phyloP scores from a whole-genome alignment of 2,329 filamentous ascomycete genomes.

The Uncinocarpus reesii region DNA sequence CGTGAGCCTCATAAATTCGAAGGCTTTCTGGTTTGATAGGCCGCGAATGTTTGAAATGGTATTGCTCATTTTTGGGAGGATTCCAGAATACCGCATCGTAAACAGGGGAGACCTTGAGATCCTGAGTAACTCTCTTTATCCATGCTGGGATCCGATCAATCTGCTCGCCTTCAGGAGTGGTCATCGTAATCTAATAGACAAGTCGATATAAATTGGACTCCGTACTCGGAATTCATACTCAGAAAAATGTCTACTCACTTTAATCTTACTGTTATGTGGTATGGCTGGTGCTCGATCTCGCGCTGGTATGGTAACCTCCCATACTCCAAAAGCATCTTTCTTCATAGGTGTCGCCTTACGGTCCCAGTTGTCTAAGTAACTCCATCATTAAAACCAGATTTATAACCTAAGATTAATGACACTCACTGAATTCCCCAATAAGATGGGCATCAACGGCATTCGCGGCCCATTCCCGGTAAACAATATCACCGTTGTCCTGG shows the following conservation, averaged over 20 bases:
- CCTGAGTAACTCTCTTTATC: slow-evolving; percentile 96
- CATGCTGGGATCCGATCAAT: slow-evolving; percentile 86
- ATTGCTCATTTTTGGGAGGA: slow-evolving; percentile 63
- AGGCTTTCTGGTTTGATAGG: slow-evolving; percentile 75
- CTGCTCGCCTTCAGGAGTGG: slow-evolving; percentile 65
- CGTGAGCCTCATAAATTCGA: slow-evolving; percentile 98
- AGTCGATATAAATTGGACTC: background rate
- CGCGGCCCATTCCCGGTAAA: slow-evolving; percentile 93
- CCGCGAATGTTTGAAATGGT: slow-evolving; percentile 71
- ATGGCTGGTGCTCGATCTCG: slow-evolving; percentile 67
- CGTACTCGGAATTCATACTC: background rate
- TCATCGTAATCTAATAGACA: slow-evolving; percentile 63
- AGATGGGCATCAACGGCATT: slow-evolving; percentile 76
- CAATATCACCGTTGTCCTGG: slow-evolving; percentile 68
- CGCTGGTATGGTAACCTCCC: slow-evolving; percentile 67
- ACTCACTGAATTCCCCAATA: slow-evolving; percentile 85
- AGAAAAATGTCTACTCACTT: slow-evolving; percentile 48
- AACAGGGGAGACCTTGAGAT: slow-evolving; percentile 74
- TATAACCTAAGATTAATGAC: background rate
- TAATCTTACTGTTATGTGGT: slow-evolving; percentile 88
- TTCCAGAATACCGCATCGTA: slow-evolving; percentile 99
- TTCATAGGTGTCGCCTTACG: slow-evolving; percentile 74
- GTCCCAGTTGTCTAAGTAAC: slow-evolving; percentile 66
- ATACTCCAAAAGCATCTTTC: slow-evolving; percentile 75
- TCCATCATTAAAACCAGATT: background rate